Evolutionary conservation across 179 eudicot species (phyloP).

Genomic region (Silene coronaria): DNA sequence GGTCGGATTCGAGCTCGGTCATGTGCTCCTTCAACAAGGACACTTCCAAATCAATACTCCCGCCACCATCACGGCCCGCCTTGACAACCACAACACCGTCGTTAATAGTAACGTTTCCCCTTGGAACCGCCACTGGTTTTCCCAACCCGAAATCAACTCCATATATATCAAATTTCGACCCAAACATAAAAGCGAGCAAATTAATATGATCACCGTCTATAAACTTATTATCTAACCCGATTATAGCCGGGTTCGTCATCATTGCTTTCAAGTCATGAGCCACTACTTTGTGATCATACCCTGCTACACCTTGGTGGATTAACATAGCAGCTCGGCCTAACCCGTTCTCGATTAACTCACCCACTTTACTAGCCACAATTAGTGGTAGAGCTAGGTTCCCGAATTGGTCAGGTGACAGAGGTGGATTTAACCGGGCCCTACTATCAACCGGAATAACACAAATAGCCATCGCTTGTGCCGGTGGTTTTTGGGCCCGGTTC

Average conservation of each 20-base stretch:
- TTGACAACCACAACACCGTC: not conserved
- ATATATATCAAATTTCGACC: not conserved
- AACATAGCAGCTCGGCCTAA: not conserved
- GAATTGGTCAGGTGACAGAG: not conserved
- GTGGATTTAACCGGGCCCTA: not conserved
- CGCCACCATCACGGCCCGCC: not conserved
- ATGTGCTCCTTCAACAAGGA: not conserved
- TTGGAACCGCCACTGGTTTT: not conserved
- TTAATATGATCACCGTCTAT: not conserved
- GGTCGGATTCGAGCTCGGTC: not conserved
- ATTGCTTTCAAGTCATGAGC: not conserved
- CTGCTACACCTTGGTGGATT: not conserved
- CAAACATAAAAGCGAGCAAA: not conserved
- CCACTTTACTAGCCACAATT: not conserved
- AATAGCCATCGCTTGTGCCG: not conserved
- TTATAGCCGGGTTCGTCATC: not conserved
- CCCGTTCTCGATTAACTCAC: constrained; percentile 6
- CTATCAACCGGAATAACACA: not conserved
- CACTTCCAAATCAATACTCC: not conserved
- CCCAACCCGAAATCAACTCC: constrained; percentile 4
- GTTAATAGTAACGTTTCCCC: not conserved
- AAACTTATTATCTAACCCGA: not conserved
- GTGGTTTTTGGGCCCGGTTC: not conserved
- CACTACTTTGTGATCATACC: not conserved
- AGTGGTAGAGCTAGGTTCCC: not conserved